Evolutionary conservation across 257 asterid species (phyloP).

Genomic region (Ehretia macrophylla): DNA sequence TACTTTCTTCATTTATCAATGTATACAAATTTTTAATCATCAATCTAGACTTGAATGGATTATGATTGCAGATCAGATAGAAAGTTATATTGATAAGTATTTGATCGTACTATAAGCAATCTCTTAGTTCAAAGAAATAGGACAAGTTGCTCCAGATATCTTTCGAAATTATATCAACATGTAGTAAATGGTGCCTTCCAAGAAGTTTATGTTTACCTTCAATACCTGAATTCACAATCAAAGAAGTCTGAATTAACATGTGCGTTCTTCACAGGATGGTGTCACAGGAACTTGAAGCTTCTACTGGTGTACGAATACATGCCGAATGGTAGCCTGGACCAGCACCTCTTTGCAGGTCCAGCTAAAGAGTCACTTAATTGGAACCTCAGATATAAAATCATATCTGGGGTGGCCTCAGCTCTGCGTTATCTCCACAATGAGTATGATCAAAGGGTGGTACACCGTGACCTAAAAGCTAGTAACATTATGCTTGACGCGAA

Average conservation of each 20-base stretch:
- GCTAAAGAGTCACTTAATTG: conserved; percentile 19
- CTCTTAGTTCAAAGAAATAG: no score
- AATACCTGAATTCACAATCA: no score
- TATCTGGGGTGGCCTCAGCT: conserved; percentile 30
- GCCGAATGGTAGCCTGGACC: conserved; percentile 41
- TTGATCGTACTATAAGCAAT: no score
- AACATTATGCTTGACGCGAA: conserved; percentile 41
- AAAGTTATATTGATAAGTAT: no score
- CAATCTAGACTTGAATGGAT: no score
- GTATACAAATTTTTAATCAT: no score
- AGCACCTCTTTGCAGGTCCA: conserved; percentile 25
- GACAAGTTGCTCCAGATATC: no score
- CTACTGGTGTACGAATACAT: conserved; percentile 37
- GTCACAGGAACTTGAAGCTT: conserved; percentile 35
- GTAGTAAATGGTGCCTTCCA: no score
- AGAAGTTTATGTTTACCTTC: no score
- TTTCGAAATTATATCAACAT: no score
- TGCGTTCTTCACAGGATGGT: conserved; percentile 30
- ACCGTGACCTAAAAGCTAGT: conserved; percentile 41
- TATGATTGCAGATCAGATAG: no score
- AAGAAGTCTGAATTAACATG: background rate
- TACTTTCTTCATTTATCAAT: no score
- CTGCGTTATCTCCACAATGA: conserved; percentile 39
- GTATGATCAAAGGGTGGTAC: conserved; percentile 34
- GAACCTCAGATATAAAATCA: conserved; percentile 22